Base-by-base conservation (phyloP, 345 rosid genomes). In the Populus simonii region DNA sequence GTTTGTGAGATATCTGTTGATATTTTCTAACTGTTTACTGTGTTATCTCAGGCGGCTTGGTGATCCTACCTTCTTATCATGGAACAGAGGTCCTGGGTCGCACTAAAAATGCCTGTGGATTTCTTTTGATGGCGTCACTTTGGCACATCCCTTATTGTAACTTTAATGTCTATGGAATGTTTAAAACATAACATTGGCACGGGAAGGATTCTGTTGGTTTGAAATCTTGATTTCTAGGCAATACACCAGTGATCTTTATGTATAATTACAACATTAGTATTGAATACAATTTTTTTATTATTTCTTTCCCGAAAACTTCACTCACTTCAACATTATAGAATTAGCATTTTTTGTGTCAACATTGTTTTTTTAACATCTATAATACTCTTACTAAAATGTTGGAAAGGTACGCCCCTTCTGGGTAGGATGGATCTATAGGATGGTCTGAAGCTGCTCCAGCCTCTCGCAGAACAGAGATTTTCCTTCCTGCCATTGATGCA, bases 51-150 rank as follows among this genome's bases (percentile, higher is more conserved):
- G 98, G 92, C 96, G 89, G 68, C 94, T 92, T 65, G 97, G 96
- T 80, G 99, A 96, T 86, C 98, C 99, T 23, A 85, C 98, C 3
- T 93, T 93, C 80, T 79, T 96, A 82, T 92, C 98, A n/a, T 96
- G 99, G 99, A 93, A 93, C 85, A 90, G 94, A 83, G 88, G 79
- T 74, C 96, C 98, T 1, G 90, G 94, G 35, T 93, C 79, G 12
- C 73, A 78, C 66, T 82, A 65, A 82, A 68, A 59, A 45, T 35
- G 53, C 23, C 20, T 6, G 29, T 5, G 66, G 36, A 65, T n/a
- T 15, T 31, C 71, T 4, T 35, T 4, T 9, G 16, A 41, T 33
- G 27, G 27, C 47, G 1, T 59, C 65, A 11, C 13, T 66, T 18
- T 7, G 5, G 69, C 41, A 20, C 39, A n/a, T 31, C 36, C n/a